phyloP scores from a whole-genome alignment of 139 green algal genomes.

The Tetraselmis chui region DNA sequence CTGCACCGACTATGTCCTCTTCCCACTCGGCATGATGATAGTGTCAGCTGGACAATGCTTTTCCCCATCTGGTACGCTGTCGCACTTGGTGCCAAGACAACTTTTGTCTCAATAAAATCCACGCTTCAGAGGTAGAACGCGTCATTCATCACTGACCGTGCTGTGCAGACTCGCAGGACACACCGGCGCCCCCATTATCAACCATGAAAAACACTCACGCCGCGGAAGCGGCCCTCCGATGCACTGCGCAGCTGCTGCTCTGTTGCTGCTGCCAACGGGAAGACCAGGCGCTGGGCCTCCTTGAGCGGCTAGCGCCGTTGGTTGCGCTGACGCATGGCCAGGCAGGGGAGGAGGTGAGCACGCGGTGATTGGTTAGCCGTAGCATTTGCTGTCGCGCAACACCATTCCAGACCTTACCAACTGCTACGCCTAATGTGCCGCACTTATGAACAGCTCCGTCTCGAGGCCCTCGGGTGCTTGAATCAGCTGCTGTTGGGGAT shows the following conservation, averaged over 20 bases:
- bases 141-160: too few relatives aligned
- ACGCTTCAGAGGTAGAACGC: too few relatives aligned
- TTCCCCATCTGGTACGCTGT: neutral
- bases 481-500: neutral
- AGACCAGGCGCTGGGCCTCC: constrained; percentile 17
- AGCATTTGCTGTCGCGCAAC: too few relatives aligned
- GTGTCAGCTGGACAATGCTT: neutral
- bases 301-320: constrained; percentile 45
- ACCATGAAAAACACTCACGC: neutral
- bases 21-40: neutral
- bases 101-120: too few relatives aligned
- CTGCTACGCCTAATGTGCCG: neutral
- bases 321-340: constrained; percentile 18
- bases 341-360: constrained; percentile 34
- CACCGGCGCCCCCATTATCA: neutral
- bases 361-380: too few relatives aligned
- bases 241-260: constrained; percentile 3
- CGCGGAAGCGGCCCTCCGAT: neutral
- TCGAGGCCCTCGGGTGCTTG: constrained; percentile 10
- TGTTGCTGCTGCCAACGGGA: neutral
- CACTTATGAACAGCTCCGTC: constrained; percentile 5
- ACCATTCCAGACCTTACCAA: neutral
- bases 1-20: neutral
- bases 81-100: too few relatives aligned
- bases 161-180: neutral